Evolutionary conservation across 2,329 filamentous ascomycete species (phyloP).

Genomic region (Phyllosticta paracitricarpa): DNA sequence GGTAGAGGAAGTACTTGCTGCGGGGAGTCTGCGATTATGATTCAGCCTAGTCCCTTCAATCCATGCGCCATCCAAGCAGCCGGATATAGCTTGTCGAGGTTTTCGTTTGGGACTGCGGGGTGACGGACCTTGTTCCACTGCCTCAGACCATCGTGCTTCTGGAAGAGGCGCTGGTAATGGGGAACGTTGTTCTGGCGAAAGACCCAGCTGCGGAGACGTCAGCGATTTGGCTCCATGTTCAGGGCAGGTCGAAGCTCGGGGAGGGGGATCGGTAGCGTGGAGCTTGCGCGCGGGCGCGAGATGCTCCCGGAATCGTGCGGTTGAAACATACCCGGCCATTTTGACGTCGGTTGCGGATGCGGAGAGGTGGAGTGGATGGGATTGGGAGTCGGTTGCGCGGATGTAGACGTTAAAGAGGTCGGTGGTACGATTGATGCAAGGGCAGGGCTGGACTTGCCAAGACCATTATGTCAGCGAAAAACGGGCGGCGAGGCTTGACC

Average conservation of each 20-base stretch:
- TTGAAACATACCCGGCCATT: slow-evolving; percentile 8
- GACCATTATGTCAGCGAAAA: neutral
- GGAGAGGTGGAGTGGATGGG: slow-evolving; percentile 4
- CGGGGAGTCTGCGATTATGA: slow-evolving; percentile 45
- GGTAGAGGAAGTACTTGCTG: slow-evolving; percentile 55
- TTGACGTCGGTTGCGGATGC: slow-evolving; percentile 3
- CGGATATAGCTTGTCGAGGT: neutral
- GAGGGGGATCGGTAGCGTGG: neutral
- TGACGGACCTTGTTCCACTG: slow-evolving; percentile 68
- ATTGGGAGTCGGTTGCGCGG: slow-evolving; percentile 8
- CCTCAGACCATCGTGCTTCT: slow-evolving; percentile 61
- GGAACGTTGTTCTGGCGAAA: slow-evolving; percentile 70
- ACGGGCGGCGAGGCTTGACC: neutral
- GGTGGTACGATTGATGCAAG: neutral
- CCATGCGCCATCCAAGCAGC: slow-evolving; percentile 1
- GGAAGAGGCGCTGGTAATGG: slow-evolving; percentile 64
- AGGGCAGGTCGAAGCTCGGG: slow-evolving; percentile 3
- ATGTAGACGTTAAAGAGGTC: neutral
- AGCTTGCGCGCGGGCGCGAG: neutral
- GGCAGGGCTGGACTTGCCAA: neutral
- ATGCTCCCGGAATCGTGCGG: neutral
- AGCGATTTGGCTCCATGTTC: slow-evolving; percentile 1
- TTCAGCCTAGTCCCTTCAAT: slow-evolving; percentile 6
- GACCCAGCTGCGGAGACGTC: slow-evolving; percentile 38
- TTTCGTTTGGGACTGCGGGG: neutral